Conservation (phyloP, 768 basidiomycete genomes). For the Leccinum olivaceopallidum region DNA sequence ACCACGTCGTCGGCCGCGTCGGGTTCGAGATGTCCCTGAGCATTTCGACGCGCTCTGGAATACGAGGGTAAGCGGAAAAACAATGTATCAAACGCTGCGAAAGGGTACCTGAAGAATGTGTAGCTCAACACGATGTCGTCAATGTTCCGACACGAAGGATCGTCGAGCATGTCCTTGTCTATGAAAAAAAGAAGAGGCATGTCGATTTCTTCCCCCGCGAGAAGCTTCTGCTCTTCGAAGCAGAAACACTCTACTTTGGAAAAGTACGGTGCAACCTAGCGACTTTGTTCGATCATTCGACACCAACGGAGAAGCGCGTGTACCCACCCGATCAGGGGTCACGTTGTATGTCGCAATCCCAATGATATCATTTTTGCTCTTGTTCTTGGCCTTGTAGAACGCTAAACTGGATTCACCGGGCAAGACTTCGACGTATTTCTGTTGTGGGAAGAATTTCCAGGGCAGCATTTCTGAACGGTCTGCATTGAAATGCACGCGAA, state of each 20-base stretch:
- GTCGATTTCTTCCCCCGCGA: conserved; percentile 96
- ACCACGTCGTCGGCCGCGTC: conserved; percentile 82
- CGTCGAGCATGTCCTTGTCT: conserved; percentile 94
- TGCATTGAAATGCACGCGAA: conserved; percentile 96
- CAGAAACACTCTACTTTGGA: conserved; percentile 99
- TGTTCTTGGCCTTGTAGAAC: conserved; percentile 93
- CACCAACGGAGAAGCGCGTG: neutral
- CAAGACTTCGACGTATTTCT: conserved; percentile 84
- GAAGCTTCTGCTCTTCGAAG: conserved; percentile 95
- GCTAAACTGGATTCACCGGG: conserved; percentile 96
- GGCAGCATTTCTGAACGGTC: conserved; percentile 87
- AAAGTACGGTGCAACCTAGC: conserved; percentile 94
- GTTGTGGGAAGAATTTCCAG: conserved; percentile 91
- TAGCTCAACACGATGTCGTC: conserved; percentile 94
- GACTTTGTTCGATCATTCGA: neutral
- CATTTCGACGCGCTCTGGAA: conserved; percentile 80
- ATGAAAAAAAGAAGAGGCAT: conserved; percentile 99
- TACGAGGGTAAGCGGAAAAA: neutral
- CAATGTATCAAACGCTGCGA: neutral
- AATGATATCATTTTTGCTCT: conserved; percentile 82
- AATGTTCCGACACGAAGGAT: conserved; percentile 82
- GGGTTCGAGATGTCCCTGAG: conserved; percentile 84
- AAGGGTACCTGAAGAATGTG: conserved; percentile 87
- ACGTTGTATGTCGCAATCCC: conserved; percentile 99
- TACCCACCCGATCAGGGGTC: conserved; percentile 89